Evolutionary conservation across 2,329 filamentous ascomycete species (phyloP).

Genomic region (Herpotrichia juniperi): DNA sequence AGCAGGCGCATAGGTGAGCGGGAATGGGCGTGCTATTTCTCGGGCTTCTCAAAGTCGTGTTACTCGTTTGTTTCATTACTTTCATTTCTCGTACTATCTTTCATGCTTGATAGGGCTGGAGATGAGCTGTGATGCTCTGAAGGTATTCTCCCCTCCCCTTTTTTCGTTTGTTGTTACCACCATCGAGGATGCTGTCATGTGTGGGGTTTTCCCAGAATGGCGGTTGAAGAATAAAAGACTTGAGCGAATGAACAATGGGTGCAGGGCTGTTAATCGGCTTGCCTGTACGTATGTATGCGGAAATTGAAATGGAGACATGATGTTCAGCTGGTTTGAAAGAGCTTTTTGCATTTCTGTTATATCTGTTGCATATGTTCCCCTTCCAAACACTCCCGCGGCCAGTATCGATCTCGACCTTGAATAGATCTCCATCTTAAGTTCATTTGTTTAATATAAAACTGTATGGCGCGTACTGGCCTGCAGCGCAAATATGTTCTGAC

Average conservation of each 20-base stretch:
- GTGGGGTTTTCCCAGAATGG: too few species aligned
- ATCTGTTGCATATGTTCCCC: background rate
- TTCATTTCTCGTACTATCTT: background rate
- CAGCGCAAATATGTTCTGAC: too few species aligned
- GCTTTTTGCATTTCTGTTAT: background rate
- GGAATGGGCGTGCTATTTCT: background rate
- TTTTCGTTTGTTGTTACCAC: background rate
- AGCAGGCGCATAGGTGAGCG: background rate
- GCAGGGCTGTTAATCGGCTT: background rate
- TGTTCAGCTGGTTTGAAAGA: background rate
- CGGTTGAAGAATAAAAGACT: too few species aligned
- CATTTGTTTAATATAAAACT: too few species aligned
- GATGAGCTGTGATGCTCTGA: background rate
- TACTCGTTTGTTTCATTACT: background rate
- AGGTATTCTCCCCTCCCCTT: background rate
- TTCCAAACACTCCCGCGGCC: background rate
- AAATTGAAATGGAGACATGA: background rate
- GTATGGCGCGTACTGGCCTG: too few species aligned
- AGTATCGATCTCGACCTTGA: too few species aligned
- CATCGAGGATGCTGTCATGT: too few species aligned
- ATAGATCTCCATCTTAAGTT: too few species aligned
- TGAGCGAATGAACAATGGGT: background rate
- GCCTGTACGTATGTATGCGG: background rate
- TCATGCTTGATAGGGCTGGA: background rate
- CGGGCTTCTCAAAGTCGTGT: background rate